Conservation (phyloP, 257 asterid genomes). For the Nicotiana paniculata region DNA sequence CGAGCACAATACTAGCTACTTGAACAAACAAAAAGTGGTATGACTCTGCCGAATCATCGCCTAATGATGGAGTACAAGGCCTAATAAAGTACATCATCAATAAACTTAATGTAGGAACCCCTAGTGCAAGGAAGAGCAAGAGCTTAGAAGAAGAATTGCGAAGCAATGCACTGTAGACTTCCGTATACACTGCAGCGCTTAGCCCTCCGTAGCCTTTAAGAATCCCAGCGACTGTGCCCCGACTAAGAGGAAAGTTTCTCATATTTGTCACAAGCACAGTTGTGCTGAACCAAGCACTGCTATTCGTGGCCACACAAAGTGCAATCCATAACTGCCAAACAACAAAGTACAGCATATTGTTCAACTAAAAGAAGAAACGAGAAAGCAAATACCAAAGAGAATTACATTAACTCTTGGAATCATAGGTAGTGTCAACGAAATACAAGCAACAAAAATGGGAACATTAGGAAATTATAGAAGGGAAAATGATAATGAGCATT, state of each 20-base stretch:
- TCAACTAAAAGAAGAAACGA: background rate
- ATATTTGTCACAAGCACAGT: conserved; percentile 68
- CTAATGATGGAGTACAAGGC: conserved; percentile 59
- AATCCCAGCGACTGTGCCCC: conserved; percentile 67
- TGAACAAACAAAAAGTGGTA: conserved; percentile 54
- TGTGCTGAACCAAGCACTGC: conserved; percentile 66
- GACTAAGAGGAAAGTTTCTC: conserved; percentile 69
- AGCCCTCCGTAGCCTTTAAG: conserved; percentile 71
- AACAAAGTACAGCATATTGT: background rate
- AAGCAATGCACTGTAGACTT: conserved; percentile 47
- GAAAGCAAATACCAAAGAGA: background rate
- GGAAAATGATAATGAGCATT: background rate
- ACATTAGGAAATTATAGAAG: background rate
- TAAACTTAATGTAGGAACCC: conserved; percentile 47
- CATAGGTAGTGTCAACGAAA: background rate
- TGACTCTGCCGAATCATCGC: conserved; percentile 49
- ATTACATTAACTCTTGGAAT: background rate
- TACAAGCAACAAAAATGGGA: background rate
- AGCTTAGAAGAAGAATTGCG: conserved; percentile 46
- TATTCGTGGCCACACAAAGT: conserved; percentile 49
- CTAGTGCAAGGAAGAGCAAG: conserved; percentile 46
- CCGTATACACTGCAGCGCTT: conserved; percentile 63
- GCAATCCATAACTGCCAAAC: conserved; percentile 60
- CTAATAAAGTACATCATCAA: conserved; percentile 50
- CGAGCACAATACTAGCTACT: conserved; percentile 52